A percentile compares a stretch with the other conserved stretches of the same genome.
These are phyloP conservation scores for Cercospora beticola DNA, from an alignment of 2,329 filamentous ascomycete species.

Conservation along the genomic window DNA sequence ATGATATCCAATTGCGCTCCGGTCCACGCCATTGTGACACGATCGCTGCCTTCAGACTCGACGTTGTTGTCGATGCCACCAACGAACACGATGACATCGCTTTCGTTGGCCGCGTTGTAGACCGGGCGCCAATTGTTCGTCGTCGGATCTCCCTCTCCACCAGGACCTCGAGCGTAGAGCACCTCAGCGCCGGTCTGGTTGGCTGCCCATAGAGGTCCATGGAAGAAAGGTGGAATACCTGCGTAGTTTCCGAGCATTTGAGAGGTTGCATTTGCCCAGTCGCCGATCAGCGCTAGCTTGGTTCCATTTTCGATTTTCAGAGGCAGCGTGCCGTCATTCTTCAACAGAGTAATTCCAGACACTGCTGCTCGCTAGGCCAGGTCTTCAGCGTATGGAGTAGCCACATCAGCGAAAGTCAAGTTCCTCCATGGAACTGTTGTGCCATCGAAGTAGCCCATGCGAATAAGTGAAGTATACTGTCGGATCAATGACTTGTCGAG, in stretches of 20 bases:
- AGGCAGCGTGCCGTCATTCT: constrained; percentile 54
- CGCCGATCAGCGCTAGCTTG: constrained; percentile 57
- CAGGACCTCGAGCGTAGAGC: constrained; percentile 46
- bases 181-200: constrained; percentile 48
- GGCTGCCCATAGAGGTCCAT: constrained; percentile 55
- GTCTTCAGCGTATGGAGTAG: constrained; percentile 53
- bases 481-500: constrained; percentile 54
- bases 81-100: constrained; percentile 56
- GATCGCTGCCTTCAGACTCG: constrained; percentile 55
- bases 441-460: constrained; percentile 59
- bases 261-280: constrained; percentile 58
- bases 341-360: constrained; percentile 51
- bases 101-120: constrained; percentile 42
- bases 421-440: constrained; percentile 51
- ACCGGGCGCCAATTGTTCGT: constrained; percentile 35
- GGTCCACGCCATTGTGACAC: constrained; percentile 54
- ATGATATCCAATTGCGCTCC: constrained; percentile 54
- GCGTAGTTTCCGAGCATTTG: constrained; percentile 62
- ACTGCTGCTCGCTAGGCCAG: constrained; percentile 57
- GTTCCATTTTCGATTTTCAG: constrained; percentile 40
- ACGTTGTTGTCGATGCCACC: constrained; percentile 56
- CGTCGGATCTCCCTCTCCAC: constrained; percentile 37
- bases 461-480: constrained; percentile 56
- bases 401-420: constrained; percentile 57
- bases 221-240: constrained; percentile 57